Base-by-base conservation (phyloP, 2,329 filamentous ascomycete species). In the Fusarium sp. region DNA sequence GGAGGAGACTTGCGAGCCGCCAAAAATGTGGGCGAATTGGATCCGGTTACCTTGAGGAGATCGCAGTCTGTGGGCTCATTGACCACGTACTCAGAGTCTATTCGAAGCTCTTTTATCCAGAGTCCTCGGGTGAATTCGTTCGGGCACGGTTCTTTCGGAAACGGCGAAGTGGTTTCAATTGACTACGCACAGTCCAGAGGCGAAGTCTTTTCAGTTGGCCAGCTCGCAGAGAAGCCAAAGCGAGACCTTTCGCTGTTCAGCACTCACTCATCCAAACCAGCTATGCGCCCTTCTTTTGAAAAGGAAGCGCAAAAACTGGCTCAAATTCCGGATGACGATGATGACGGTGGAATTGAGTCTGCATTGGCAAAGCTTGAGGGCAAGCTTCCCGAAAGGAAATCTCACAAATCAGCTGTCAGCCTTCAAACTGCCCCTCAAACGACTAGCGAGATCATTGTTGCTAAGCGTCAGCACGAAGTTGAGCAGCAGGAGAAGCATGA, bases 311-410 rank as follows among this genome's bases (percentile, higher is more conserved):
- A 94, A 62, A 93, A 93, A 72, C 88, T 99, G 55, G 93, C 94
- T 3, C 90, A 92, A 57, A 93, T 98, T 26, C 94, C 95, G 0
- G 94, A 98, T 75, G 93, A 98, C 73, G 93, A 97, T 38, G 77
- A 83, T 17, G 87, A 90, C 75, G 94, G 94, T 8, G 95, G 95
- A 14, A 90, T 98, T 26, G 96, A 98, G 76, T 94, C 94, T n/a
- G 93, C 96, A 1, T 79, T 99, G 51, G 81, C 94, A 72, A 99
- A 98, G 75, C 85, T 99, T 1, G 96, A 99, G 81, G 96, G 96
- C 11, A 95, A 89, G 71, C 96, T 91, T 72, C 57, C 65, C 1
- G 87, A 91, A 76, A 89, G 85, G 71, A 88, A 79, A 71, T 66
- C 77, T 1, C 77, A 77, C 28, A 81, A 79, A 53, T 75, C 68